A percentile compares a stretch with the other conserved stretches of the same genome.
Evolutionary conservation across 345 rosid genomes (phyloP).

Genomic region (Barbarea vulgaris): DNA sequence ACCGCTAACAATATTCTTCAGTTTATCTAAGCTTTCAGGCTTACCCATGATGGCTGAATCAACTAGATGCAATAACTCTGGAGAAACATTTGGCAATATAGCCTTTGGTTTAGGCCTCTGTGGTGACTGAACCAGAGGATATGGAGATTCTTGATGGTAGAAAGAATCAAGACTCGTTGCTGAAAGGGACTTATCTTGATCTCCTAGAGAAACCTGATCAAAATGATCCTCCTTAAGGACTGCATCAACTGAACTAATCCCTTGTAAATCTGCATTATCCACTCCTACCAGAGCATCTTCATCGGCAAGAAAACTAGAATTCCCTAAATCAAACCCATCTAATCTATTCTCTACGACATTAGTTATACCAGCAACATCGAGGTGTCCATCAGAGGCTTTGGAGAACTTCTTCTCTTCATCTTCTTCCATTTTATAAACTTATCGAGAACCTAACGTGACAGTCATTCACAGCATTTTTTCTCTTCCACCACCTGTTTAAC

Average conservation of each 20-base stretch:
- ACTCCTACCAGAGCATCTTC: constrained; percentile 34
- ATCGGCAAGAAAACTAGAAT: constrained; percentile 30
- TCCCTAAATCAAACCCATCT: constrained; percentile 44
- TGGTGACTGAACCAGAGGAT: constrained; percentile 63
- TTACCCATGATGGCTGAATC: constrained; percentile 99
- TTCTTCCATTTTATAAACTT: constrained; percentile 57
- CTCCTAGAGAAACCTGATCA: constrained; percentile 75
- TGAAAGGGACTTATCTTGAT: constrained; percentile 61
- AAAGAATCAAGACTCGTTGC: constrained; percentile 58
- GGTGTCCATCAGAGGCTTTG: constrained; percentile 35
- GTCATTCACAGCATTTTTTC: constrained; percentile 35
- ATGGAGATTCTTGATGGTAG: constrained; percentile 37
- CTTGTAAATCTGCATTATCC: constrained; percentile 38
- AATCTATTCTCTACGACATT: constrained; percentile 40
- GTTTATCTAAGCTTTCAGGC: constrained; percentile 81
- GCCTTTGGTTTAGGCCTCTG: constrained; percentile 62
- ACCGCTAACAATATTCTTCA: constrained; percentile 82
- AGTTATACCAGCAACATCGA: constrained; percentile 3
- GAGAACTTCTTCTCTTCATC: constrained; percentile 55
- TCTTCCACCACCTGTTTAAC: constrained; percentile 39
- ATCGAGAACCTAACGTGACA: constrained; percentile 11
- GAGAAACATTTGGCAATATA: constrained; percentile 83
- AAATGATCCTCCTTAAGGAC: constrained; percentile 64
- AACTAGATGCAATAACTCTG: constrained; percentile 92
- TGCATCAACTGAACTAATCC: constrained; percentile 42